Evolutionary conservation across 441 rosid species (phyloP), one percentile per base, ranked within the genome.

Genomic region (Daphne laureola): DNA sequence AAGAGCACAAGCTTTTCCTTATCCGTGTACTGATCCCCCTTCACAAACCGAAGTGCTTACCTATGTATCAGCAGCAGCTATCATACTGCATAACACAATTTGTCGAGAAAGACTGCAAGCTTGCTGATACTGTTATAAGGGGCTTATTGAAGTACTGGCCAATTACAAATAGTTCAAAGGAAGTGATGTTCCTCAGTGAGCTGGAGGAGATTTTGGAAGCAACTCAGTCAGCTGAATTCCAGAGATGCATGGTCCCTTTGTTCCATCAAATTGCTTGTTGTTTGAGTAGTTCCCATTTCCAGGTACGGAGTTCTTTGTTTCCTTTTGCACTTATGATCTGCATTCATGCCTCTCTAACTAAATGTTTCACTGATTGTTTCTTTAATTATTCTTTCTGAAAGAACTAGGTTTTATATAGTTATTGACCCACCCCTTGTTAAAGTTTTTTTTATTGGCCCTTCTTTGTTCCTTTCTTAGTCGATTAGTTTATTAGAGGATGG

Each of bases 71-170:
- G 57, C 95, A 79, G 61, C 97, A 81, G 64, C 71, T 89, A 46
- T 83, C 90, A 40, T 89, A 89, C 73, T 82, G 97, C 60, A 63
- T 84, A 27, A 73, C 72, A 0, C 97, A 89, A 65, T 89, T 89
- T 61, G 92, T 83, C 46, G 96, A 88, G 74, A 88, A 88, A 78
- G 96, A 88, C 46, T 61, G 66, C 74, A 86, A 80, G 78, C 95
- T 89, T 46, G 81, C 97, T 8, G 95, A 83, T 70, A 72, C 77
- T 0, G 79, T 89, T 27, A 86, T 83, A 49, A 77, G 78, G 74
- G 95, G 90, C 57, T 58, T 86, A 12, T 71, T 86, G 49, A 89
- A 86, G 78, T 89, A 75, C 61, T 89, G 97, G 97, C 97, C 92
- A 1, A 61, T 83, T 50, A 82, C 92, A 15, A 88, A 88, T 68